Conservation (phyloP, 2,329 filamentous ascomycete species). For the Cladosporium colombiae region DNA sequence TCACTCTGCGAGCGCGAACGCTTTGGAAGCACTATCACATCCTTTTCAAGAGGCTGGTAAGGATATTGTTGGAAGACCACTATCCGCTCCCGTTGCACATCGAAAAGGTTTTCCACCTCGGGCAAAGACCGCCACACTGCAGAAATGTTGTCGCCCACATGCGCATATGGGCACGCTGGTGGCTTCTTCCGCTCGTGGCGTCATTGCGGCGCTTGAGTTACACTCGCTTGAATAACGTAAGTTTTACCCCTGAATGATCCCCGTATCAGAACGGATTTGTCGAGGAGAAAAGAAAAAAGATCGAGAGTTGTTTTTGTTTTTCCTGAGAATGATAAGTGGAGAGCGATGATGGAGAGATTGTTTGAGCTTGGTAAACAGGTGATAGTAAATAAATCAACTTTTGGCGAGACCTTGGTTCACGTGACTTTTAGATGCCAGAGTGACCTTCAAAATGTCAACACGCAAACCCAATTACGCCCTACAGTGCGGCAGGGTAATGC, state of each 20-base stretch:
- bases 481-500: neutral
- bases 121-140: neutral
- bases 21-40: neutral
- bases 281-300: neutral
- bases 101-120: neutral
- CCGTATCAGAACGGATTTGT: neutral
- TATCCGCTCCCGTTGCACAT: too few species aligned
- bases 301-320: neutral
- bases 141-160: neutral
- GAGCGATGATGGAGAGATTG: neutral
- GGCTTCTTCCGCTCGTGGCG: neutral
- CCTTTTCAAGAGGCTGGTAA: neutral
- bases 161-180: neutral
- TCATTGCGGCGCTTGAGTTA: neutral
- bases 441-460: neutral
- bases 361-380: neutral
- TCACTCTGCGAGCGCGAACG: neutral
- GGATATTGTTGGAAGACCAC: neutral
- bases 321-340: neutral
- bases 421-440: neutral
- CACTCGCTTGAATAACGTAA: neutral
- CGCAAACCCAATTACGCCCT: neutral
- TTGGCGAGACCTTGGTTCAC: neutral
- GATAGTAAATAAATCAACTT: neutral
- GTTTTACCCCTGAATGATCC: neutral